Evolutionary conservation across 2,329 filamentous ascomycete species (phyloP).

Genomic region (Dactylellina sp.): DNA sequence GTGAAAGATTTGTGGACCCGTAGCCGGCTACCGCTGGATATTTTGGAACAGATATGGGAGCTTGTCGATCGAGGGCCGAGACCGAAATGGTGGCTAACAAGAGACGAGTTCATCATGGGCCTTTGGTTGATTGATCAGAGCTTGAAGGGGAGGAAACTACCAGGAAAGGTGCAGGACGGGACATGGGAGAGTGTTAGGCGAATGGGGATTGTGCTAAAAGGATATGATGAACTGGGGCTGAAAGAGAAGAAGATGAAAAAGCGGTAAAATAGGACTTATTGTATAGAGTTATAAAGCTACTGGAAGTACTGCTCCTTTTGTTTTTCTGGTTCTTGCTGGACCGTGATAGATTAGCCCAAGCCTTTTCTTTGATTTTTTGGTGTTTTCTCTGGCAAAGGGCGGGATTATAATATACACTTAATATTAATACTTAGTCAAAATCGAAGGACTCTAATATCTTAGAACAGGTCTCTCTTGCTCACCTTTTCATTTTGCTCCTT

Average conservation of each 20-base stretch:
- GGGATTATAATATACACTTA: slow-evolving; percentile 22
- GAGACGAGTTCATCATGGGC: slow-evolving; percentile 82
- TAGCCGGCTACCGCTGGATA: slow-evolving; percentile 74
- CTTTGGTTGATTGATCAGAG: slow-evolving; percentile 85
- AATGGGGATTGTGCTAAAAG: slow-evolving; percentile 62
- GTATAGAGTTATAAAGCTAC: slow-evolving; percentile 9
- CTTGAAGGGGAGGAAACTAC: slow-evolving; percentile 81
- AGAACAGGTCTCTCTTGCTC: neutral
- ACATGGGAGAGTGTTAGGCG: slow-evolving; percentile 78
- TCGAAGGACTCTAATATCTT: slow-evolving; percentile 1
- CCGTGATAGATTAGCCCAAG: slow-evolving; percentile 36
- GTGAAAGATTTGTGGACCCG: slow-evolving; percentile 80
- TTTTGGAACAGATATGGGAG: slow-evolving; percentile 81
- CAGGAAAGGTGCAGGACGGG: slow-evolving; percentile 76
- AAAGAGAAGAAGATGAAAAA: slow-evolving; percentile 52
- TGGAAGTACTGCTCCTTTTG: slow-evolving; percentile 1
- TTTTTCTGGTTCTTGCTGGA: neutral
- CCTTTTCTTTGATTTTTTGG: slow-evolving; percentile 6
- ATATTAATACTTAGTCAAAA: slow-evolving; percentile 32
- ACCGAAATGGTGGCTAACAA: slow-evolving; percentile 70
- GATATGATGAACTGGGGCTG: slow-evolving; percentile 39
- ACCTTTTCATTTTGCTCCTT: neutral
- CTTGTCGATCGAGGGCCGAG: slow-evolving; percentile 72
- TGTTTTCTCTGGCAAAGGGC: neutral
- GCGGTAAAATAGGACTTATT: slow-evolving; percentile 17